Evolutionary conservation across 2,329 filamentous ascomycete genomes (phyloP), one percentile per base, ranked within the genome.

Genomic region (Sclerotinia spermophila): DNA sequence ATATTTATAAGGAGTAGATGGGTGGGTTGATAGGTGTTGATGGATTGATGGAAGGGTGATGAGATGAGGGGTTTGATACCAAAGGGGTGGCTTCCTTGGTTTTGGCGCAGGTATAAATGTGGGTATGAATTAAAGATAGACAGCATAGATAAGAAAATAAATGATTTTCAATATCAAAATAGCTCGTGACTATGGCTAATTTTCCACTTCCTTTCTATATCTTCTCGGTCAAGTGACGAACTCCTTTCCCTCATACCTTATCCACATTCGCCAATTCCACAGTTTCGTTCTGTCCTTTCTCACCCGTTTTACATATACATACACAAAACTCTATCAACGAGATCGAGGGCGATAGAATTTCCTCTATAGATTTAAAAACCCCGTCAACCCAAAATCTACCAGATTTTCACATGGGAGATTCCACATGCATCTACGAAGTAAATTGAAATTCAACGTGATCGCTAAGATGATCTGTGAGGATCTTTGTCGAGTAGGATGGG

Each of bases 1-100:
- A 64, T 62, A 53, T 69, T 30, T 69, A 69, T 19, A 69, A 68
- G 27, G 44, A 42, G 56, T 69, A 67, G 51, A 44, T 15, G 0
- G 15, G 5, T 40, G 40, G 24, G 15, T 56, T 24, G 5, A 27
- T 51, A 17, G 5, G 27, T 40, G 5, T 60, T 1, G 44, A 11
- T 51, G 3, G 60, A 13, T 13, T 15, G 15, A 27, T 40, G 13
- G 1, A 2, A 1, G 5, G n/a, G 19, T 44, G 2, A 1, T 17
- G 30, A 27, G 27, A 59, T 40, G 56, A 15, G 40, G 21, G 21
- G 24, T 59, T 0, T 59, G 35, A 40, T n/a, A 24, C 17, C 21
- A 6, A 13, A 58, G 11, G 5, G 15, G 7, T 24, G 21, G 21
- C 21, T 24, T 33, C 5, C 1, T 13, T 13, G 13, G 17, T 56